Conservation (phyloP, 192 early-diverging fungal genomes). For the Gryganskiella cystojenkinii region DNA sequence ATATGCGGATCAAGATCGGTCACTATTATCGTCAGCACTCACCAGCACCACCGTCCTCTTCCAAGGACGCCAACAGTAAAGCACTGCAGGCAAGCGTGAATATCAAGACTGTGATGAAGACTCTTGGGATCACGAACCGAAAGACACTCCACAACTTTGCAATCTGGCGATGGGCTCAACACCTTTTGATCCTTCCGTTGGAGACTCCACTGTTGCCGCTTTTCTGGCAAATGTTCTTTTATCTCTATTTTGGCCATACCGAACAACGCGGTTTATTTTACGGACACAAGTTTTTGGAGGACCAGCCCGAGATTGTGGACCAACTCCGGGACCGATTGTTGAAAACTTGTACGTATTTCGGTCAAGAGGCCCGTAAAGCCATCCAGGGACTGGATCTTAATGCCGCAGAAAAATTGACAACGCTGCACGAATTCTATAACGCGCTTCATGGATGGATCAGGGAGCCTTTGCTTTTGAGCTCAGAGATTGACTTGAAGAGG, state of each 20-base stretch:
- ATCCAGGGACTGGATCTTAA: slow-evolving; percentile 10
- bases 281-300: slow-evolving; percentile 51
- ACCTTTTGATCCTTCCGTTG: slow-evolving; percentile 54
- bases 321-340: slow-evolving; percentile 52
- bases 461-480: slow-evolving; percentile 30
- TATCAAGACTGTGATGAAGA: slow-evolving; percentile 49
- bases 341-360: slow-evolving; percentile 49
- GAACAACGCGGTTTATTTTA: slow-evolving; percentile 32
- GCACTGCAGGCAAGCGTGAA: slow-evolving; percentile 31
- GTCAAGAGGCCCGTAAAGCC: slow-evolving; percentile 33
- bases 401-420: slow-evolving; percentile 16
- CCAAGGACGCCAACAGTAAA: slow-evolving; percentile 1
- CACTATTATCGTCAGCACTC: slow-evolving; percentile 31
- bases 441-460: slow-evolving; percentile 63
- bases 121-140: slow-evolving; percentile 26
- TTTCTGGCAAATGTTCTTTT: slow-evolving; percentile 63
- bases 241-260: slow-evolving; percentile 56
- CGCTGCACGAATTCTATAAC: slow-evolving; percentile 55
- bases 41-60: too few relatives aligned
- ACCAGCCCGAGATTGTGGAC: slow-evolving; percentile 4
- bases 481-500: slow-evolving; percentile 27
- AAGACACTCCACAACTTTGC: slow-evolving; percentile 59
- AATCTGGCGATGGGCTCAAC: slow-evolving; percentile 63
- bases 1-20: slow-evolving; percentile 41
- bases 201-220: slow-evolving; percentile 56